Percentiles rank a stretch among this genome's conserved stretches.
phyloP scores from a whole-genome alignment of 345 rosid species.

The Gynandropsis gynandra region DNA sequence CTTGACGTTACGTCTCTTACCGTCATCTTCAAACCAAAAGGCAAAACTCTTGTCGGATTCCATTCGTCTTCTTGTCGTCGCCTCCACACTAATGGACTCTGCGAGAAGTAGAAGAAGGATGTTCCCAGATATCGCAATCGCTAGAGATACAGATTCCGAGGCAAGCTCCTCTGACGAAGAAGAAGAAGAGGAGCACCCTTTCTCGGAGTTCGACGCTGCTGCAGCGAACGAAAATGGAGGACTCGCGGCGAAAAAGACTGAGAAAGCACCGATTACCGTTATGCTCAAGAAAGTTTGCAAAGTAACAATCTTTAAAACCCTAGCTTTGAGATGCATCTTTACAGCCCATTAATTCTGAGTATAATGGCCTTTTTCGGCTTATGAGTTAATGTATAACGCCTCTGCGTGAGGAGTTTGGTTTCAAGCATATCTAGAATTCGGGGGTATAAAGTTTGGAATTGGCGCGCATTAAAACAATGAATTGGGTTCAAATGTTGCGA shows the following conservation, averaged over 20 bases:
- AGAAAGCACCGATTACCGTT: slow-evolving; percentile 69
- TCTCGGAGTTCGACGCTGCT: slow-evolving; percentile 31
- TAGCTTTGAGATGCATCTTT: slow-evolving; percentile 3
- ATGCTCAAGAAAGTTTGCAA: slow-evolving; percentile 94
- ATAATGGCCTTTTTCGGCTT: not conserved
- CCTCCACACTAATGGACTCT: slow-evolving; percentile 39
- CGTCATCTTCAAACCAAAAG: slow-evolving; percentile 17
- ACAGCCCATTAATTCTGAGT: not conserved
- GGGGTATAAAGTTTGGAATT: too few relatives aligned
- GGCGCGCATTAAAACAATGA: too few relatives aligned
- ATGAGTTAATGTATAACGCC: not conserved
- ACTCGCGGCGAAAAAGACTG: slow-evolving; percentile 15
- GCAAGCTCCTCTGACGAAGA: slow-evolving; percentile 59
- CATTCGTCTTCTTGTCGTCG: slow-evolving; percentile 12
- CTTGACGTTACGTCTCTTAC: not conserved
- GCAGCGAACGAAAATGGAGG: slow-evolving; percentile 26
- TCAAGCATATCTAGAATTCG: too few relatives aligned
- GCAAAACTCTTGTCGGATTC: slow-evolving; percentile 18
- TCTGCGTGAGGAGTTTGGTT: not conserved
- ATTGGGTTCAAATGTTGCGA: too few relatives aligned
- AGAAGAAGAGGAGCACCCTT: slow-evolving; percentile 31
- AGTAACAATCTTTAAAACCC: slow-evolving; percentile 32
- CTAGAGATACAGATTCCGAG: slow-evolving; percentile 72
- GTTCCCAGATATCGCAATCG: slow-evolving; percentile 57
- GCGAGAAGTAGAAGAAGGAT: slow-evolving; percentile 35